Base-by-base conservation (phyloP, 371 early-diverging fungal genomes). In the Mortierella sp. region DNA sequence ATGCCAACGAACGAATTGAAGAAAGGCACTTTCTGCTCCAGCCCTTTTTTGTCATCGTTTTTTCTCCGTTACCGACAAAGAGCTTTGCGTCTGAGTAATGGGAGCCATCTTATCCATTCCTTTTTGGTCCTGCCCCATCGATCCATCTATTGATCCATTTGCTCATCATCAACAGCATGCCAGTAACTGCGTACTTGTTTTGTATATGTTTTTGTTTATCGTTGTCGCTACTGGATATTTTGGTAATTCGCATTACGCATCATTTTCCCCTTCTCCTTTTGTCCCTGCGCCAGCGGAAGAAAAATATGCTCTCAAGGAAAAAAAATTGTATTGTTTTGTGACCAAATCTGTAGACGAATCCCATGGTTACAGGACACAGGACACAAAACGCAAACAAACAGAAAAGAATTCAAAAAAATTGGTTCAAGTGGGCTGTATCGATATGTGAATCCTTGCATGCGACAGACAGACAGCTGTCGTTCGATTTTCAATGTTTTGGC, bases 331-430 rank as follows among this genome's bases (percentile, higher is more conserved):
- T 19, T 26, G 1, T 31, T 37, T 47, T 66, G 66, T 66, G 66
- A 19, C 47, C 66, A 66, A 31, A 45, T 66, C 45, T 66, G 66
- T 66, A 66, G 66, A 66, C 66, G 66, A 41, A 44, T 61, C 37
- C 39, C 37, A 61, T 61, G 61, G 61, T 61, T 61, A 39, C 61
- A 34, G 37, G 22, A 37, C 37, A 37, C 22, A 61, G 37, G 37
- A 22, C 22, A 34, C 34, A 61, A 34, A 48, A 48, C n/a, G n/a
- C 48, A 48, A 48, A 48, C n/a, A 48, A 48, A 48, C 6, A 48
- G n/a, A 48, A n/a, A 48, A n/a, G 48, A 48, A n/a, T n/a, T 19
- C 48, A 47, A 22, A 47, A 47, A 47, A 16, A 47, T 31, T 16
- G 34, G 37, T 14, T 48, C 34, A 5, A 19, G 61, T 58, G 61